Percentiles rank a stretch among this genome's conserved stretches.
phyloP scores from a whole-genome alignment of 208 protist genomes.

The Trypanosomatidae sp. region DNA sequence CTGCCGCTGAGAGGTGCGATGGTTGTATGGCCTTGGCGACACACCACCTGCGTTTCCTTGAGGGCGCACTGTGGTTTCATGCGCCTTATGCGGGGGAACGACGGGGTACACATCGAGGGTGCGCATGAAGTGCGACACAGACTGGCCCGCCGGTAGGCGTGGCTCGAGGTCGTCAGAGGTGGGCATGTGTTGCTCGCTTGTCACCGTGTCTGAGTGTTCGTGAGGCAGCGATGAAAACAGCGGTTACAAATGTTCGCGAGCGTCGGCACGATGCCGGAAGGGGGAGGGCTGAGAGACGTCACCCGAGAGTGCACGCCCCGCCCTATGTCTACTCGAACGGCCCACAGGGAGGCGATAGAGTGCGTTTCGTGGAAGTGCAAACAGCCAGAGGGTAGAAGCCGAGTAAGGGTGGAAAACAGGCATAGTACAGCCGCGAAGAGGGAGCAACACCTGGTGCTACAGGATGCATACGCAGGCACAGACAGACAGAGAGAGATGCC shows the following conservation, averaged over 20 bases:
- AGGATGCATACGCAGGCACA: background rate
- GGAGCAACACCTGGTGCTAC: background rate
- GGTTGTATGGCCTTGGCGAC: no score
- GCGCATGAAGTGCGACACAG: conserved; percentile 13
- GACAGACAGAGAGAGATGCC: background rate
- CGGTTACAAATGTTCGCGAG: no score
- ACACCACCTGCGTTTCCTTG: background rate
- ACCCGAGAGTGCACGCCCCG: background rate
- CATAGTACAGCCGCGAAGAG: background rate
- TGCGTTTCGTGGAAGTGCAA: background rate
- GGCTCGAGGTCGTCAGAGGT: background rate
- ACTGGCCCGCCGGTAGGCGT: background rate
- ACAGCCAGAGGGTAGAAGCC: background rate
- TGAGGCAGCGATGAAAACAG: background rate
- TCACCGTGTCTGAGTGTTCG: background rate
- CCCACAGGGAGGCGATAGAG: background rate
- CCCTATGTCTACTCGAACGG: background rate
- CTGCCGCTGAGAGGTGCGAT: background rate
- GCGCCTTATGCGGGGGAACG: background rate
- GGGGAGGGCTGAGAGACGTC: background rate
- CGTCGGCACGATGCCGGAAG: background rate
- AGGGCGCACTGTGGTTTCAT: background rate
- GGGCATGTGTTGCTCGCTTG: background rate
- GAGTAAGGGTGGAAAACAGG: background rate
- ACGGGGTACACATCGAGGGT: conserved; percentile 31